Evolutionary conservation across 2,329 filamentous ascomycete genomes (phyloP), one percentile per base, ranked within the genome.

Genomic region (Phaeomoniella chlamydospora): DNA sequence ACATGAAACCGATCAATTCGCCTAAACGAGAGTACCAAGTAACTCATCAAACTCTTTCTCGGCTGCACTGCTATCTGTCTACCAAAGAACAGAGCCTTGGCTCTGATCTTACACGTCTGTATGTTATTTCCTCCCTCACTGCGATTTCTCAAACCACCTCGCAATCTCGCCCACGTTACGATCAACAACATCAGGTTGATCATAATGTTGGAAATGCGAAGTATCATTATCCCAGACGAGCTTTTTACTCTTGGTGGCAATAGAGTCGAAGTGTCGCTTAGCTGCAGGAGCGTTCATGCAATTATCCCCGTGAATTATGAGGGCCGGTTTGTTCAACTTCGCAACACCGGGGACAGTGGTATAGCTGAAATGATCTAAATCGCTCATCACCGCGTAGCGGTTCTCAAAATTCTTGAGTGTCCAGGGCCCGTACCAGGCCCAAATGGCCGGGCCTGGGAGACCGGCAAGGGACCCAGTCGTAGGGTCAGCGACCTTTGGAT

Each of bases 391-490:
- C 5, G 50, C 49, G 34, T 51, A 52, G 29, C 46, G 50, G 39
- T 51, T 52, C 31, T 52, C 50, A 34, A 51, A 52, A 15, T 37
- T 40, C 39, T 48, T 47, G 35, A 52, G 35, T 5, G 47, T 52
- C 50, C 49, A 52, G 5, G 46, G 49, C 2, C 49, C 49, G 39
- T 52, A 52, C 49, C 46, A 52, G 2, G 48, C 43, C 49, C 48
- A 52, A n/a, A 47, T 42, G 3, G 50, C 43, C 6, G 49, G 49
- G 12, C 49, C 49, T 0, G 49, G 49, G 34, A 52, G 46, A 15
- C 49, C 49, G 18, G 49, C 49, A 18, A 47, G 35, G 6, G 49
- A 43, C 13, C 45, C 41, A 4, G 41, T 43, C 15, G 41, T 29
- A 13, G 49, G 43, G 31, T 52, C 45, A 18, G 47, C 44, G 18